A percentile compares a stretch with the other conserved stretches of the same genome.
Evolutionary conservation across 371 early-diverging fungal genomes (phyloP).

Genomic region (Mucor lusitanicus): DNA sequence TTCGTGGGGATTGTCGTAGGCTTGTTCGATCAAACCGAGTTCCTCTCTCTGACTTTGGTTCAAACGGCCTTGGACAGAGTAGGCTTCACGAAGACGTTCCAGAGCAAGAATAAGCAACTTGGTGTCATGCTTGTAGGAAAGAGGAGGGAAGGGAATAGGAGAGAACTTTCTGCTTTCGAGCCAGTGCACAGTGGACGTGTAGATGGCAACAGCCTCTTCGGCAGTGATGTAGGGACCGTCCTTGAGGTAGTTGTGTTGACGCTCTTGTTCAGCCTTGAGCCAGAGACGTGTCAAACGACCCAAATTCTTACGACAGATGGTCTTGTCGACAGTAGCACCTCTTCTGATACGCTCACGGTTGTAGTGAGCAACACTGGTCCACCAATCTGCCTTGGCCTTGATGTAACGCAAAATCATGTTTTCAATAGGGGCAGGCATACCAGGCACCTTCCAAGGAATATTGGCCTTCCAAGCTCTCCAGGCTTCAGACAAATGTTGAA

Average conservation of each 20-base stretch:
- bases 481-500: slow-evolving; percentile 97
- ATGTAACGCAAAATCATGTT: slow-evolving; percentile 98
- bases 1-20: slow-evolving; percentile 97
- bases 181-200: slow-evolving; percentile 98
- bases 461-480: slow-evolving; percentile 99
- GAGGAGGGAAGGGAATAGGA: slow-evolving; percentile 98
- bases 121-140: slow-evolving; percentile 98
- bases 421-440: slow-evolving; percentile 96
- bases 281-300: slow-evolving; percentile 98
- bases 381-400: slow-evolving; percentile 99
- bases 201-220: slow-evolving; percentile 98
- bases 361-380: slow-evolving; percentile 97
- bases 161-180: slow-evolving; percentile 96
- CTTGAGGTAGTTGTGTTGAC: slow-evolving; percentile 98
- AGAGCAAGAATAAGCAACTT: slow-evolving; percentile 95
- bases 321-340: slow-evolving; percentile 99
- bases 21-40: slow-evolving; percentile 96
- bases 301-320: slow-evolving; percentile 96
- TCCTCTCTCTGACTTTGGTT: slow-evolving; percentile 98
- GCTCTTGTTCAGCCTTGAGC: slow-evolving; percentile 98
- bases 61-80: slow-evolving; percentile 93
- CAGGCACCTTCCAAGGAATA: slow-evolving; percentile 98
- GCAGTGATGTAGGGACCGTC: slow-evolving; percentile 97
- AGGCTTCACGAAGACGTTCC: slow-evolving; percentile 95
- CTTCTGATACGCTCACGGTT: slow-evolving; percentile 98